Evolutionary conservation across 2,329 filamentous ascomycete genomes (phyloP).

Genomic region (Trichoderma semiorbis): DNA sequence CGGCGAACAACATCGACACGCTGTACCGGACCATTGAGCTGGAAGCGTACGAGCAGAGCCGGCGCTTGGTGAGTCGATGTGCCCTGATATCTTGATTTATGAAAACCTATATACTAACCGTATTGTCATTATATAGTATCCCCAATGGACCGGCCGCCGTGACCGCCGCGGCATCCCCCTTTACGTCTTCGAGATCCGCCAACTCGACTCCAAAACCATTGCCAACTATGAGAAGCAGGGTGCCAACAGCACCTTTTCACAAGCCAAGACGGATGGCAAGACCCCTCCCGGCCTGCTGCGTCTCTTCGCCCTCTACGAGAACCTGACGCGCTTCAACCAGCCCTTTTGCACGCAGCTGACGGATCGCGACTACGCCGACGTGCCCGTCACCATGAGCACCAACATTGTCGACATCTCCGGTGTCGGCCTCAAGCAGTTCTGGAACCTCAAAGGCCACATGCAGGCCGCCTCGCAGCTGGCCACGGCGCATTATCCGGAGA

Average conservation of each 20-base stretch:
- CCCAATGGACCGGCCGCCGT: slow-evolving; percentile 89
- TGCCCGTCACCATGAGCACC: slow-evolving; percentile 87
- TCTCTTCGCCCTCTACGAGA: slow-evolving; percentile 91
- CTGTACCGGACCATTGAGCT: slow-evolving; percentile 86
- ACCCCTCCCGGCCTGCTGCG: slow-evolving; percentile 74
- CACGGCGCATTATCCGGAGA: slow-evolving; percentile 93
- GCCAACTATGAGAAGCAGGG: slow-evolving; percentile 68
- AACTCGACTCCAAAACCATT: slow-evolving; percentile 79
- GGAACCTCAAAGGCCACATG: slow-evolving; percentile 93
- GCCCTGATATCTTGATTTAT: too few species aligned
- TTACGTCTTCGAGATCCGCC: slow-evolving; percentile 83
- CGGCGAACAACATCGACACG: slow-evolving; percentile 70
- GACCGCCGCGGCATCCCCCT: slow-evolving; percentile 89
- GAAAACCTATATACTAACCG: not conserved
- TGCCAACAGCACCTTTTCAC: slow-evolving; percentile 54
- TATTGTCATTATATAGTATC: slow-evolving; percentile 57
- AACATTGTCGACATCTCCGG: slow-evolving; percentile 93
- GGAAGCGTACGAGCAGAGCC: slow-evolving; percentile 76
- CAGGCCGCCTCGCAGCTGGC: slow-evolving; percentile 85
- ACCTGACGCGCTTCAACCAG: slow-evolving; percentile 81
- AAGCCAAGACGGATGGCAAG: slow-evolving; percentile 63
- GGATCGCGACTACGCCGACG: slow-evolving; percentile 68
- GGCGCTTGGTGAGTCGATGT: slow-evolving; percentile 58
- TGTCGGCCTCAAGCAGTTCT: slow-evolving; percentile 89
- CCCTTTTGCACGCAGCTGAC: slow-evolving; percentile 75